phyloP scores from a whole-genome alignment of 306 rosid genomes.

The Quillaja saponaria region DNA sequence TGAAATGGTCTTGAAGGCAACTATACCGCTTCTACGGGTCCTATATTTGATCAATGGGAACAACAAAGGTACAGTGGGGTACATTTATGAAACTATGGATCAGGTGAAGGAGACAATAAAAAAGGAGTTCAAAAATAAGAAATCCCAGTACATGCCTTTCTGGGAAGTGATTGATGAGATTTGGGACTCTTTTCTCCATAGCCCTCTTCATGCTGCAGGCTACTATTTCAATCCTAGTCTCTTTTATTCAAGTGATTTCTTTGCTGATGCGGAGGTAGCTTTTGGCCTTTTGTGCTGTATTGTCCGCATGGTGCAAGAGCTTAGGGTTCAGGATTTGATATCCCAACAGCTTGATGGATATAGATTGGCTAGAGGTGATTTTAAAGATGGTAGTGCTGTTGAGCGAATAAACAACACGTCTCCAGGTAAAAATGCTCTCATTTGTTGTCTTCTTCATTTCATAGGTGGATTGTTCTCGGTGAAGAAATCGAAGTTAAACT shows the following conservation, averaged over 20 bases:
- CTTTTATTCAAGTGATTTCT: slow-evolving; percentile 25
- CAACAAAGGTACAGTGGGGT: slow-evolving; percentile 30
- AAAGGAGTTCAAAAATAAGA: slow-evolving; percentile 17
- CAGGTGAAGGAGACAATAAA: slow-evolving; percentile 35
- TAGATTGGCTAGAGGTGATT: no score
- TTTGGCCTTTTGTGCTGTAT: slow-evolving; percentile 24
- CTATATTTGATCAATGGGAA: slow-evolving; percentile 22
- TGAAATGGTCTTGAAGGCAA: slow-evolving; percentile 24
- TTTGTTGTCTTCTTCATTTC: no score
- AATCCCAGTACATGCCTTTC: slow-evolving; percentile 25
- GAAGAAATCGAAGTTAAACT: no score
- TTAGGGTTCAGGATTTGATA: slow-evolving; percentile 16
- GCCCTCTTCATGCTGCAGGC: no score
- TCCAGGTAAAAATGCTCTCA: no score
- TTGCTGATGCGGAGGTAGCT: slow-evolving; percentile 30
- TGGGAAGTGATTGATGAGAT: slow-evolving; percentile 34
- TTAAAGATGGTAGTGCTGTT: no score
- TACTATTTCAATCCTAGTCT: slow-evolving; percentile 32
- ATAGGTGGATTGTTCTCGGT: no score
- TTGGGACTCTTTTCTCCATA: slow-evolving; percentile 29
- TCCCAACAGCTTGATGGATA: slow-evolving; percentile 26
- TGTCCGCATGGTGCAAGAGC: slow-evolving; percentile 15
- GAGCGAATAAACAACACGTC: no score
- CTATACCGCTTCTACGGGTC: slow-evolving; percentile 16
- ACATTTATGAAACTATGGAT: slow-evolving; percentile 40